Evolutionary conservation across 1,284 basidiomycete genomes (phyloP), one percentile per base, ranked within the genome.

Genomic region (Chalciporus sp.): DNA sequence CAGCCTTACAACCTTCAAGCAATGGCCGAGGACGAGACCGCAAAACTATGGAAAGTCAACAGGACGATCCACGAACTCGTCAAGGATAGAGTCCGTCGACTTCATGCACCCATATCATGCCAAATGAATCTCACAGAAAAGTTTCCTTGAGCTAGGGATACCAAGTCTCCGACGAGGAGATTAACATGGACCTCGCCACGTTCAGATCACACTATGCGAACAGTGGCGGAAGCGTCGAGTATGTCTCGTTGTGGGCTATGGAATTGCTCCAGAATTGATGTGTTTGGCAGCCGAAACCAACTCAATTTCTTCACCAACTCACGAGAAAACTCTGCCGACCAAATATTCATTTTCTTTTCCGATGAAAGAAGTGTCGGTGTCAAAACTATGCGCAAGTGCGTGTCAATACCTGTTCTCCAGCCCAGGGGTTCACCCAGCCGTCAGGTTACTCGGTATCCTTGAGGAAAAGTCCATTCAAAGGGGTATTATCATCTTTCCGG

Each of bases 31-130:
- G 88, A 91, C 72, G 89, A 92, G 70, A 80, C 83, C 50, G 86
- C 94, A 49, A 86, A 89, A 67, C 81, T 99, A 65, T 98, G 95
- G 94, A 90, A 95, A 68, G 95, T 99, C 59, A 95, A 95, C 74
- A 80, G 93, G 66, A 99, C 97, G 41, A 92, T 98, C 50, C 95
- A 98, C 72, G 97, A 99, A 76, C 86, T 99, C 54, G 92, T 96
- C 56, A 86, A 89, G 68, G 97, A 99, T 73, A 84, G 95, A 76
- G 88, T 90, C 61, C 74, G 83, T 72, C 42, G 61, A 53, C 41
- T 51, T 57, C 17, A 49, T 55, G 26, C 11, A 16, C 39, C 37
- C 42, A 12, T 54, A 17, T 55, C 42, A 27, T 51, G 20, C 20
- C 33, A 46, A 42, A 31, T 46, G 47, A 23, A 47, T 65, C 61